Percentiles rank a stretch among this genome's conserved stretches.
phyloP scores from a whole-genome alignment of 192 early-diverging fungal genomes.

The Jimgerdemannia flammicorona region DNA sequence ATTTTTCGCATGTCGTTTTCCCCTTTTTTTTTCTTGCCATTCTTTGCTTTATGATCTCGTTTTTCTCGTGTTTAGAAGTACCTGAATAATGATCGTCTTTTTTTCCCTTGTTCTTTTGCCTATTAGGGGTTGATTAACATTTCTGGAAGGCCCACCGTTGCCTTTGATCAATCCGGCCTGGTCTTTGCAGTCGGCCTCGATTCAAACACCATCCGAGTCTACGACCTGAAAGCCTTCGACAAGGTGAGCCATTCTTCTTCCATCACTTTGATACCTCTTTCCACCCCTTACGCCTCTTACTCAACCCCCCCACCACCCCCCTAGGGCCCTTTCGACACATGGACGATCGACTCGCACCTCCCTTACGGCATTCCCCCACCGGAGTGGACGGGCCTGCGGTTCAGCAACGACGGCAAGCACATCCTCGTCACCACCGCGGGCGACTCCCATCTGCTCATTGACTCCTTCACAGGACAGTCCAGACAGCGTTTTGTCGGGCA shows the following conservation, averaged over 20 bases:
- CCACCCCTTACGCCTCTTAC: too few relatives aligned
- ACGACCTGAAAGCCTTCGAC: constrained; percentile 65
- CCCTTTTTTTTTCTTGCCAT: too few relatives aligned
- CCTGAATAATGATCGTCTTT: too few relatives aligned
- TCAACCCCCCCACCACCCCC: too few relatives aligned
- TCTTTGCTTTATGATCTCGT: too few relatives aligned
- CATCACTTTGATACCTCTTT: too few relatives aligned
- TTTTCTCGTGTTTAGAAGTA: too few relatives aligned
- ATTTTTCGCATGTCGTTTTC: too few relatives aligned
- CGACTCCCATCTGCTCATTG: constrained; percentile 58
- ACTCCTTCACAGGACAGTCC: constrained; percentile 57
- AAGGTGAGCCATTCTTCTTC: too few relatives aligned
- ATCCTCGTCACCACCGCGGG: constrained; percentile 63
- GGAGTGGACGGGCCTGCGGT: constrained; percentile 61
- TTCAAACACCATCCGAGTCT: constrained; percentile 56
- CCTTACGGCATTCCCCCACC: constrained; percentile 7
- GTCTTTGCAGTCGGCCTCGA: constrained; percentile 69
- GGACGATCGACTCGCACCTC: constrained; percentile 22
- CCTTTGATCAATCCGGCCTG: constrained; percentile 76
- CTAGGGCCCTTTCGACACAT: constrained; percentile 47
- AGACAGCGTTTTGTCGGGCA: constrained; percentile 40
- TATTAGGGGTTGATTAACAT: constrained; percentile 33
- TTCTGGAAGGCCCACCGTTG: constrained; percentile 47
- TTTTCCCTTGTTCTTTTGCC: too few relatives aligned
- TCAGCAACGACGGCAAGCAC: constrained; percentile 72